Percentiles rank a stretch among this genome's conserved stretches.
These are phyloP conservation scores for Artemisia argyi DNA, from an alignment of 129 eudicot genomes.

Conservation along the genomic window DNA sequence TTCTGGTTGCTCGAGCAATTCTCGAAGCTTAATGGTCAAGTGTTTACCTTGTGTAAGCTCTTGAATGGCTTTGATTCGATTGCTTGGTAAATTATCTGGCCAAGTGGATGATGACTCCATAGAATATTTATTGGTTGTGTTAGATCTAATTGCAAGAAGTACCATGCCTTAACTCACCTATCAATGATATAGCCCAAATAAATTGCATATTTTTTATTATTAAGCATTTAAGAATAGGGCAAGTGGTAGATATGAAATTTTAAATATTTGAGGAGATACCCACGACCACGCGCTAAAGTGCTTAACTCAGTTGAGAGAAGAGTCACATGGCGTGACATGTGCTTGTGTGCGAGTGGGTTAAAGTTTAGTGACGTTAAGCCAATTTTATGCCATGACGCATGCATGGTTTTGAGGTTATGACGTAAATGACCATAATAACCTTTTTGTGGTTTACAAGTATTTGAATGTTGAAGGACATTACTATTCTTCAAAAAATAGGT, in stretches of 20 bases:
- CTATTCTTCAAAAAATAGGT: too few species aligned
- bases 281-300: conserved; percentile 24
- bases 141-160: conserved; percentile 14
- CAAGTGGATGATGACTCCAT: conserved; percentile 43
- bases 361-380: conserved; percentile 2
- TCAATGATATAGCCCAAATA: conserved; percentile 22
- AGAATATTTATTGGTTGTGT: background rate
- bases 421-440: background rate
- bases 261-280: background rate
- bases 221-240: background rate
- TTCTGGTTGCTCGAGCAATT: conserved; percentile 15
- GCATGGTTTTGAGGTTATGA: background rate
- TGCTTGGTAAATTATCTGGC: conserved; percentile 27
- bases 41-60: conserved; percentile 46
- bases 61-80: conserved; percentile 33
- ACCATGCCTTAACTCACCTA: background rate
- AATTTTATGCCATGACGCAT: conserved; percentile 5
- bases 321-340: background rate
- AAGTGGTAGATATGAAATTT: conserved; percentile 18
- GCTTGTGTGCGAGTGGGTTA: background rate
- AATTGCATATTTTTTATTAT: background rate
- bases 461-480: too few species aligned
- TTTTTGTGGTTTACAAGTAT: too few species aligned
- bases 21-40: conserved; percentile 34
- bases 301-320: too few species aligned